phyloP scores from a whole-genome alignment of 768 basidiomycete genomes.

The Kwoniella sp. region DNA sequence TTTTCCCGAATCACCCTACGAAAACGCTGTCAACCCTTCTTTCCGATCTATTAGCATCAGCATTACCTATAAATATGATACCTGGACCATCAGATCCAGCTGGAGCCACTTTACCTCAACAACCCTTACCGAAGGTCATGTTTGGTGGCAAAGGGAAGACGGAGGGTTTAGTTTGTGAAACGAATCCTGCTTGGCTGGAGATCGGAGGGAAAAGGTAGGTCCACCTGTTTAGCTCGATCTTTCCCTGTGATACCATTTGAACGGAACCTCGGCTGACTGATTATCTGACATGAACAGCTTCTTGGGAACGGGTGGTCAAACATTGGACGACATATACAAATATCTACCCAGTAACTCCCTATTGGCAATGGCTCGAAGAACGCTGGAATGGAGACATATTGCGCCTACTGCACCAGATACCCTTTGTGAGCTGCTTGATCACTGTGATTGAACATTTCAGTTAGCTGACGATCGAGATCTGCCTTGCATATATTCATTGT shows the following conservation, averaged over 20 bases:
- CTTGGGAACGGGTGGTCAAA: constrained; percentile 87
- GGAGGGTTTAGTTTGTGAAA: constrained; percentile 68
- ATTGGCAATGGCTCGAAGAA: constrained; percentile 72
- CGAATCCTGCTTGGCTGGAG: constrained; percentile 85
- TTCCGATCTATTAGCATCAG: constrained; percentile 68
- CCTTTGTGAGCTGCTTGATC: constrained; percentile 61
- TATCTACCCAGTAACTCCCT: constrained; percentile 73
- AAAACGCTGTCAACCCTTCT: constrained; percentile 69
- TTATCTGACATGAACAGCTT: constrained; percentile 61
- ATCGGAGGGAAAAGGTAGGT: constrained; percentile 61
- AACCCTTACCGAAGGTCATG: constrained; percentile 88
- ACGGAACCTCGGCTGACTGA: neutral
- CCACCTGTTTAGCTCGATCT: constrained; percentile 10
- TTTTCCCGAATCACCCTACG: constrained; percentile 76
- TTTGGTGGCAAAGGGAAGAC: constrained; percentile 66
- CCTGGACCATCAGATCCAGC: constrained; percentile 88
- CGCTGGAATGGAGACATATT: constrained; percentile 89
- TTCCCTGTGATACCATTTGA: neutral
- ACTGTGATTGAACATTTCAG: neutral
- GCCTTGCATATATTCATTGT: neutral
- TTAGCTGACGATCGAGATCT: constrained; percentile 2
- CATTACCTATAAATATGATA: constrained; percentile 81
- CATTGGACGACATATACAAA: constrained; percentile 91
- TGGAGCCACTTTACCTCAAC: constrained; percentile 87
- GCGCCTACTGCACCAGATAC: constrained; percentile 99